Base-by-base conservation (phyloP, 2,329 filamentous ascomycete species). In the Aspergillus alliaceus region DNA sequence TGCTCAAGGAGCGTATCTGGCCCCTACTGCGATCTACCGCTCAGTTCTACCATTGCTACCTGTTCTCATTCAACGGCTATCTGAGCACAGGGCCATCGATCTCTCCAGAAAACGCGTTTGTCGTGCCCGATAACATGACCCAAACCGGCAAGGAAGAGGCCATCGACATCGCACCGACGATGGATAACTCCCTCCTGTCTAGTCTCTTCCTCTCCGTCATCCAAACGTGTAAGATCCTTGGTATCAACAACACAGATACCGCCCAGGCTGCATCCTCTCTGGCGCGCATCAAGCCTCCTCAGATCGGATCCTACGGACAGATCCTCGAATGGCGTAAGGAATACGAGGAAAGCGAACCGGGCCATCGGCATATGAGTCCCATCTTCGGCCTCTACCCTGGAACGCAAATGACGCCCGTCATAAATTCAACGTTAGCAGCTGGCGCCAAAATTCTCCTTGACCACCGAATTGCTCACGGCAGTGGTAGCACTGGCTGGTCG, bases 291-390 rank as follows among this genome's bases (percentile, higher is more conserved):
- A 55, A 44, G 24, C 62, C 34, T 5, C 57, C 51, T 6, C 60
- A 60, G 25, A 67, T 66, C 54, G 65, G 60, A 32, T 59, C 61
- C 18, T 53, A 61, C 29, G 69, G 70, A 0, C 65, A 68, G 22
- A 64, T 72, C 15, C 64, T 69, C 22, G 70, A 73, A 62, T 73
- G 72, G 70, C 63, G 61, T 20, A 50, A 68, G 11, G 73, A 76
- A n/a, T 73, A 73, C 46, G 53, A 68, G 20, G 72, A 76, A 54
- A 65, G 70, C 1, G 80, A 82, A 37, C 78, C 76, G 0, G 80
- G 80, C 0, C 80, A 83, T 56, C 73, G 81, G 0, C 82, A 83
- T 53, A 72, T 83, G 8, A 81, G 78, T 0, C 80, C 80, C 42
- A 72, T 82, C 1, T 80, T 77, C 46, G 80, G 75, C 1, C 72